A percentile compares a stretch with the other conserved stretches of the same genome.
These are phyloP conservation scores for Aureobasidium sp. DNA, from an alignment of 2,329 filamentous ascomycete species.

Conservation along the genomic window DNA sequence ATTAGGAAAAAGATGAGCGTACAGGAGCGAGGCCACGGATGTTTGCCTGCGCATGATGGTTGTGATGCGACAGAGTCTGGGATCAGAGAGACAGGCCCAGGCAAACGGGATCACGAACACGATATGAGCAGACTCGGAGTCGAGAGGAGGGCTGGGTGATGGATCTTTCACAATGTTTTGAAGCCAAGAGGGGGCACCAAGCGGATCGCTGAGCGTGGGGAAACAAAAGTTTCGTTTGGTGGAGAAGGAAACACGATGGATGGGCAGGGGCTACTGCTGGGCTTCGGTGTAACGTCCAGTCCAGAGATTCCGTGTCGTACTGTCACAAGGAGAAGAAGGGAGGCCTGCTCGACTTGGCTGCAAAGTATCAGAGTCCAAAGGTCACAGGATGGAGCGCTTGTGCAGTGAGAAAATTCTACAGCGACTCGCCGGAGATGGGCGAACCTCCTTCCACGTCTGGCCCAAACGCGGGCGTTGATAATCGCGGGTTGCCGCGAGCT, in stretches of 20 bases:
- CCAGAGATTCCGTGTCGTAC: too few species aligned
- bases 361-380: neutral
- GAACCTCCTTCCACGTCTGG: neutral
- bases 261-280: neutral
- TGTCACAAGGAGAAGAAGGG: neutral
- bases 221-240: neutral
- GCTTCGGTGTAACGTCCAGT: neutral
- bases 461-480: neutral
- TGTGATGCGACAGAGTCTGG: neutral
- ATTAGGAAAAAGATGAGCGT: slow-evolving; percentile 63
- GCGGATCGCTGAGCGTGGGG: slow-evolving; percentile 1
- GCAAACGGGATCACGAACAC: neutral
- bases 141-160: neutral
- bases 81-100: neutral
- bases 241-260: neutral
- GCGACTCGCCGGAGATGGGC: neutral
- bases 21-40: slow-evolving; percentile 63
- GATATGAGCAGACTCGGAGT: neutral
- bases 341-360: neutral
- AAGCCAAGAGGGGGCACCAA: neutral
- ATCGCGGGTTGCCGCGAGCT: slow-evolving; percentile 1
- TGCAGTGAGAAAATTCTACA: neutral
- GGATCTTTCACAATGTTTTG: neutral
- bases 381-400: neutral
- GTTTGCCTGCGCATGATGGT: slow-evolving; percentile 58